Conservation (phyloP, 2,329 filamentous ascomycete genomes). For the Cadophora gregata region DNA sequence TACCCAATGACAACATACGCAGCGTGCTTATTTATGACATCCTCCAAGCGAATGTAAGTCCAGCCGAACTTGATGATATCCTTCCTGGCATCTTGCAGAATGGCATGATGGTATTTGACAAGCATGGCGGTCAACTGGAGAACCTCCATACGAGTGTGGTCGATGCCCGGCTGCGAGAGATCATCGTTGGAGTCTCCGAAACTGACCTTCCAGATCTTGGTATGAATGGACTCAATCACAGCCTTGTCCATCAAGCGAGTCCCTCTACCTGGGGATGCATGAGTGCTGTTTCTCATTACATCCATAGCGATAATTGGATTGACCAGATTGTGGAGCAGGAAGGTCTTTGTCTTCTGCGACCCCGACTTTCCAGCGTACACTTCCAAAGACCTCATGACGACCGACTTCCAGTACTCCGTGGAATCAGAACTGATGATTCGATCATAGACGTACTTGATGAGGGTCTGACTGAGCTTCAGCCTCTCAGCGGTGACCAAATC, state of each 20-base stretch:
- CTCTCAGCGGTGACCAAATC: slow-evolving; percentile 84
- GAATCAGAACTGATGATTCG: slow-evolving; percentile 84
- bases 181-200: slow-evolving; percentile 84
- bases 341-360: slow-evolving; percentile 90
- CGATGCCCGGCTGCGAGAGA: slow-evolving; percentile 81
- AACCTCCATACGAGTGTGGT: slow-evolving; percentile 95
- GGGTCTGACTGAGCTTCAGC: slow-evolving; percentile 74
- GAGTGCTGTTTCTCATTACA: slow-evolving; percentile 80
- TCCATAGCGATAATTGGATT: slow-evolving; percentile 98
- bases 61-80: slow-evolving; percentile 99
- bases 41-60: slow-evolving; percentile 98
- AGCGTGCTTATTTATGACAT: slow-evolving; percentile 98
- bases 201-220: slow-evolving; percentile 92
- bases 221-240: slow-evolving; percentile 88
- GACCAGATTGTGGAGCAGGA: slow-evolving; percentile 87
- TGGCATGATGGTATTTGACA: slow-evolving; percentile 90
- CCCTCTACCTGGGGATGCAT: slow-evolving; percentile 59
- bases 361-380: slow-evolving; percentile 80
- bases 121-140: slow-evolving; percentile 93
- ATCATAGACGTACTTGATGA: slow-evolving; percentile 84
- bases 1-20: slow-evolving; percentile 97
- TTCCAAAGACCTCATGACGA: slow-evolving; percentile 86
- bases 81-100: slow-evolving; percentile 90
- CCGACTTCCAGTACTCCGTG: slow-evolving; percentile 82
- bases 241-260: slow-evolving; percentile 82